A percentile compares a stretch with the other conserved stretches of the same genome.
Evolutionary conservation across 2,329 filamentous ascomycete genomes (phyloP).

Genomic region (Aspergillus piperis): DNA sequence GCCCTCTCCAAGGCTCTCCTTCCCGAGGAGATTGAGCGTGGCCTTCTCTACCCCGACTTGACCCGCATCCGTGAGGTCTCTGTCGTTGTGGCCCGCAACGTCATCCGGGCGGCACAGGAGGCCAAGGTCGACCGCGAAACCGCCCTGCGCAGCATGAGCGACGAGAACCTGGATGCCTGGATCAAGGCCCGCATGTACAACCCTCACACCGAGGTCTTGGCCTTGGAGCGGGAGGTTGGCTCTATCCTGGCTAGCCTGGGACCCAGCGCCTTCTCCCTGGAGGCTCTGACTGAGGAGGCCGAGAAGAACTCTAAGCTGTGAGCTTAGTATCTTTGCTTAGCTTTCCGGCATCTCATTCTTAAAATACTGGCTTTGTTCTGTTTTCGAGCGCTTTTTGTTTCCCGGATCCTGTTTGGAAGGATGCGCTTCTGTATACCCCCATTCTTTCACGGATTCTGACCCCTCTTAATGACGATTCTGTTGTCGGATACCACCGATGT

Average conservation of each 20-base stretch:
- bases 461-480: conserved; percentile 18
- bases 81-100: conserved; percentile 80
- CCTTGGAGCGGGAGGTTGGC: conserved; percentile 50
- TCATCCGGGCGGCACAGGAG: conserved; percentile 86
- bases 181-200: conserved; percentile 54
- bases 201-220: conserved; percentile 49
- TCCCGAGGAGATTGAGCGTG: conserved; percentile 75
- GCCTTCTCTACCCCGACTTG: conserved; percentile 88
- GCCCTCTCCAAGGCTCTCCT: conserved; percentile 78
- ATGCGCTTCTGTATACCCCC: conserved; percentile 27
- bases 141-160: conserved; percentile 45
- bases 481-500: conserved; percentile 15
- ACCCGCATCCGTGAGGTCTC: conserved; percentile 89
- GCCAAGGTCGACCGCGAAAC: conserved; percentile 66
- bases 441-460: conserved; percentile 19
- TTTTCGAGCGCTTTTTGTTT: conserved; percentile 24
- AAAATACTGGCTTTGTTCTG: conserved; percentile 20
- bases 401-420: conserved; percentile 20
- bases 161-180: conserved; percentile 48
- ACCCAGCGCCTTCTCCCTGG: conserved; percentile 23
- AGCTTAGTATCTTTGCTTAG: conserved; percentile 8
- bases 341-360: conserved; percentile 6
- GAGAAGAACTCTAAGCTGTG: conserved; percentile 39
- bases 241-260: conserved; percentile 42
- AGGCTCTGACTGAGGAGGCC: conserved; percentile 28